Evolutionary conservation across 306 rosid species (phyloP), one percentile per base, ranked within the genome.

Genomic region (Quercus bicolor): DNA sequence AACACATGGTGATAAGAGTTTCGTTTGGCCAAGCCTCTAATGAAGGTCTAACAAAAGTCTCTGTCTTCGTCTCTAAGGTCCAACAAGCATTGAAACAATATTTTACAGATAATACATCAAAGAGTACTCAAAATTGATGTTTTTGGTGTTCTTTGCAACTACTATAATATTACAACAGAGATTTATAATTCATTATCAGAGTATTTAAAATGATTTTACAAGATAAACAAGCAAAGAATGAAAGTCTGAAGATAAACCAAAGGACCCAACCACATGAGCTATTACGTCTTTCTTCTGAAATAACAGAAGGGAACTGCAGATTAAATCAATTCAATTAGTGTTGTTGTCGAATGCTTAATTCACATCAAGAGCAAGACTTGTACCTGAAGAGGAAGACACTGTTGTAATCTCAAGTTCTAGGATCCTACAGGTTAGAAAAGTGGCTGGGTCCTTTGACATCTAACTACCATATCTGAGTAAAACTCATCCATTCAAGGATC

Each of bases 381-480:
- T 16, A 64, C 70, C 70, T 16, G 5, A 64, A 29, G 45, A 16
- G 70, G 16, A 31, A 64, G 70, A 28, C 70, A 29, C 68, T 64
- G 14, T 48, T 34, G 52, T 34, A 66, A 33, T 10, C 72, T 66
- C 52, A 66, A 33, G 72, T 66, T 34, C 51, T 31, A 34, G 34
- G 15, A 66, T 34, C 52, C 26, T 66, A 33, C 72, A 10, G 14
- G 21, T 33, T 7, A 14, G 26, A 66, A 13, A 74, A 37, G 75
- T 71, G 56, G 52, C 86, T 24, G 24, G 75, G 70, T 60, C 61
- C 75, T 68, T 73, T 52, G 53, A 20, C 31, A 37, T 56, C 23
- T 31, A 18, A 8, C 18, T 56, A 1, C 19, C 72, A 14, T 10
- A 56, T 68, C 51, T 62, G 54, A 64, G 43, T 8, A 74, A 21